Evolutionary conservation across 1,284 basidiomycete genomes (phyloP), one percentile per base, ranked within the genome.

Genomic region (Coniophora puteana): DNA sequence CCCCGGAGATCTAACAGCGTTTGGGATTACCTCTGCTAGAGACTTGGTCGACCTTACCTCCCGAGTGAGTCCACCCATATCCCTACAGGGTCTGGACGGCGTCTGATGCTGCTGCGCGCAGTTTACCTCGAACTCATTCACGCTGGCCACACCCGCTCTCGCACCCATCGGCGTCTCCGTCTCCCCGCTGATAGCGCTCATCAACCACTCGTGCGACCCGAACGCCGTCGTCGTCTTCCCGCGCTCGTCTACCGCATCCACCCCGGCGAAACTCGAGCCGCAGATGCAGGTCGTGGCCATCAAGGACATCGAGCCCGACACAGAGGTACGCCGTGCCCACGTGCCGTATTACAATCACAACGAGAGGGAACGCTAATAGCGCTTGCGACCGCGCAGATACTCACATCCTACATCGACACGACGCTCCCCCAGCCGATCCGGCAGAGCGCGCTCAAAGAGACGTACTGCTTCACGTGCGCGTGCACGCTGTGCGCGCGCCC

Each of bases 171-270:
- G 94, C 12, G 80, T 85, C 2, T 79, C 83, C 22, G 72, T 94
- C 20, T 87, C 89, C 1, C 91, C 93, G 0, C 52, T 78, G 0
- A 68, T 84, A 8, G 92, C 93, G 0, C 71, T 97, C 23, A 74
- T 89, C 50, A 98, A 97, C 54, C 94, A 98, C 57, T 89, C 91
- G 0, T 98, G 94, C 55, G 74, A 78, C 17, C 93, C 94, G 0
- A 95, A 96, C 51, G 90, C 87, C 0, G 89, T 86, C 20, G 76
- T 94, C 21, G 90, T 97, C 1, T 97, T 94, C 58, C 93, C 94
- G 27, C 67, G 75, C 12, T 46, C 66, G 20, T 53, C n/a, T n/a
- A n/a, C n/a, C n/a, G n/a, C 71, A 50, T 55, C 26, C 47, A 56
- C 26, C 42, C 49, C 57, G 4, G 53, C 51, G 23, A 62, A 71